These are phyloP conservation scores for Ascodesmis nigricans DNA, from an alignment of 495 filamentous ascomycete species.

Conservation along the genomic window DNA sequence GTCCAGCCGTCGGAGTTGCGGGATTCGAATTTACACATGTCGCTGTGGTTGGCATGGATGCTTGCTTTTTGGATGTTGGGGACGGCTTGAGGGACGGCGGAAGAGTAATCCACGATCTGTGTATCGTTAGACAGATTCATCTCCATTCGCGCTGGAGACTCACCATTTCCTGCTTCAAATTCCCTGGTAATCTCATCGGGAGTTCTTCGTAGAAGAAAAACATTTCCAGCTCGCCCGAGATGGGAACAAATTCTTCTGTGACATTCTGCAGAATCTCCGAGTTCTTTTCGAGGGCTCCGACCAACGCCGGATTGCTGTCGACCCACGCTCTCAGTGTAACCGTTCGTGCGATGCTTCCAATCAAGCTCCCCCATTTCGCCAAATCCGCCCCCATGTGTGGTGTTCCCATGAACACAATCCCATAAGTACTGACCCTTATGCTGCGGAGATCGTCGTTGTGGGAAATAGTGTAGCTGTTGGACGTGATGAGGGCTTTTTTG, in stretches of 20 bases:
- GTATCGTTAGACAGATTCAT: neutral
- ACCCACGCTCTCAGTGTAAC: slow-evolving; percentile 49
- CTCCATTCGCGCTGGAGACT: neutral
- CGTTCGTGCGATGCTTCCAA: slow-evolving; percentile 49
- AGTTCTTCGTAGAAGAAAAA: slow-evolving; percentile 33
- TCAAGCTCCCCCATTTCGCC: slow-evolving; percentile 51
- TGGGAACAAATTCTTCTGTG: slow-evolving; percentile 51
- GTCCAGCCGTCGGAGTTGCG: slow-evolving; percentile 50
- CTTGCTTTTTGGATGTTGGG: slow-evolving; percentile 55
- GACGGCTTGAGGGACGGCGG: slow-evolving; percentile 44
- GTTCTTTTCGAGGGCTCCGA: slow-evolving; percentile 51
- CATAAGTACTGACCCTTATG: slow-evolving; percentile 64
- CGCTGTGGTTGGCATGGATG: slow-evolving; percentile 64
- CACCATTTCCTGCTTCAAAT: slow-evolving; percentile 19
- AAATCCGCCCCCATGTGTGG: slow-evolving; percentile 60
- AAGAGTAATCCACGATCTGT: slow-evolving; percentile 43
- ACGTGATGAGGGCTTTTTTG: slow-evolving; percentile 44
- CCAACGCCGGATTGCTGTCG: slow-evolving; percentile 44
- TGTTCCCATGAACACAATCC: slow-evolving; percentile 71
- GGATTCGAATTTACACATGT: slow-evolving; percentile 70
- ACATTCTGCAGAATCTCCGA: slow-evolving; percentile 66
- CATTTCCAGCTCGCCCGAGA: slow-evolving; percentile 50
- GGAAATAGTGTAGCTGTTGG: slow-evolving; percentile 37
- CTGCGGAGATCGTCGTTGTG: slow-evolving; percentile 53
- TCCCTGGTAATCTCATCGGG: slow-evolving; percentile 16